Percentiles rank a stretch among this genome's conserved stretches.
Evolutionary conservation across 1,284 basidiomycete genomes (phyloP).

Genomic region (Heterobasidion irregulare): DNA sequence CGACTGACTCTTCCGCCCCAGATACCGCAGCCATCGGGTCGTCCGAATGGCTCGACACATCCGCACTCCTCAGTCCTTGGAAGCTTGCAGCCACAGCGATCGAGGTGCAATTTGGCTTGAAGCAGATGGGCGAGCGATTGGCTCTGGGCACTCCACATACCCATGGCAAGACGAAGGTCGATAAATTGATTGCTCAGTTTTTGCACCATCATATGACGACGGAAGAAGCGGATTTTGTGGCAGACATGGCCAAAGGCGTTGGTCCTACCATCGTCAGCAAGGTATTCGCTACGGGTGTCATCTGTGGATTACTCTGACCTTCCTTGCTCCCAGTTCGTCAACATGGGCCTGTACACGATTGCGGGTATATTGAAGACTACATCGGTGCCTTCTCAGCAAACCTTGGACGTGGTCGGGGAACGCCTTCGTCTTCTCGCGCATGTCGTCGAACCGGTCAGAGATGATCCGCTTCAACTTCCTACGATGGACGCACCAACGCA

Average conservation of each 20-base stretch:
- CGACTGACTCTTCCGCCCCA: neutral
- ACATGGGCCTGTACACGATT: slow-evolving; percentile 63
- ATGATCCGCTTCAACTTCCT: slow-evolving; percentile 33
- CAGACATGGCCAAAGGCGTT: slow-evolving; percentile 66
- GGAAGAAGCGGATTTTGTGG: slow-evolving; percentile 73
- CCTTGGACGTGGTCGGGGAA: slow-evolving; percentile 46
- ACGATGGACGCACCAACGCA: slow-evolving; percentile 45
- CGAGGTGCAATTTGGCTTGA: slow-evolving; percentile 65
- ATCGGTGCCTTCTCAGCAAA: slow-evolving; percentile 18
- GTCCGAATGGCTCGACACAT: slow-evolving; percentile 52
- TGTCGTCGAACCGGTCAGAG: slow-evolving; percentile 56
- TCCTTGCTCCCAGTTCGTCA: slow-evolving; percentile 48
- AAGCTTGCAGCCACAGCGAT: slow-evolving; percentile 72
- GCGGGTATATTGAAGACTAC: slow-evolving; percentile 42
- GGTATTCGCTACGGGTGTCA: slow-evolving; percentile 26
- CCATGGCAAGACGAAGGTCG: slow-evolving; percentile 34
- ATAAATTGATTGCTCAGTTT: slow-evolving; percentile 54
- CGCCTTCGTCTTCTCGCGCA: slow-evolving; percentile 62
- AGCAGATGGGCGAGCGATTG: slow-evolving; percentile 60
- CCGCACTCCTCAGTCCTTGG: slow-evolving; percentile 69
- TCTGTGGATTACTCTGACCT: too few species aligned
- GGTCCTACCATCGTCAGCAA: slow-evolving; percentile 57
- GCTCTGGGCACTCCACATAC: slow-evolving; percentile 45
- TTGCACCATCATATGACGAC: slow-evolving; percentile 64
- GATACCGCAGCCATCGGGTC: slow-evolving; percentile 32